Base-by-base conservation (phyloP, 768 basidiomycete genomes). In the Mycena capillaripes region DNA sequence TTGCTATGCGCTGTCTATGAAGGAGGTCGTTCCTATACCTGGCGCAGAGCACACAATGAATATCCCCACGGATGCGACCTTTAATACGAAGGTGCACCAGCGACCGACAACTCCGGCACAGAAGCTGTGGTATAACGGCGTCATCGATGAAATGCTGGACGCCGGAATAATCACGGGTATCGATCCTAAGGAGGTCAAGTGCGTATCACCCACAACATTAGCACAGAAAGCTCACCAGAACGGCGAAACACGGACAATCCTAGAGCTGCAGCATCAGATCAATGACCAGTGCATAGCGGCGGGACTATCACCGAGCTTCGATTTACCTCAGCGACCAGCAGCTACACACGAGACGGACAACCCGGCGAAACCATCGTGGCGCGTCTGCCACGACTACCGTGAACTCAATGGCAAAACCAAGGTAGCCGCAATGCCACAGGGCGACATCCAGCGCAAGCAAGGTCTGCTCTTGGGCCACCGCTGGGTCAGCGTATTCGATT, bases 141-240 rank as follows among this genome's bases (percentile, higher is more conserved):
- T 78, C 16, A 65, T 86, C 2, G 80, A 85, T 32, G 80, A 83
- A 21, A 81, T 87, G 79, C 56, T 80, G 0, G 74, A 62, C 0
- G 81, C 84, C 0, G 82, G 78, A 0, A 80, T 87, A 32, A 81
- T 86, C 25, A 66, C 34, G 17, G 73, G 36, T 0, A 77, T 81
- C n/a, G 48, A 75, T 0, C 78, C 80, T 6, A 57, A 74, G 23
- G 74, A 82, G 0, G 82, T 85, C n/a, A 83, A 84, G 66, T 81
- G 79, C 32, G 75, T 83, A 3, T 71, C 79, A 4, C 77, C 77
- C 0, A 84, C 79, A 0, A 83, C 79, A 0, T 70, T 88, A 3
- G 82, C 82, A 0, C 77, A 81, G 66, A 86, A 87, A 60, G 81
- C 59, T 17, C 59, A 75, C 9, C 81, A 82, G n/a, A 75, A 81